Conservation (phyloP, 1,284 basidiomycete species). For the Tilletiopsis washingtonensis region DNA sequence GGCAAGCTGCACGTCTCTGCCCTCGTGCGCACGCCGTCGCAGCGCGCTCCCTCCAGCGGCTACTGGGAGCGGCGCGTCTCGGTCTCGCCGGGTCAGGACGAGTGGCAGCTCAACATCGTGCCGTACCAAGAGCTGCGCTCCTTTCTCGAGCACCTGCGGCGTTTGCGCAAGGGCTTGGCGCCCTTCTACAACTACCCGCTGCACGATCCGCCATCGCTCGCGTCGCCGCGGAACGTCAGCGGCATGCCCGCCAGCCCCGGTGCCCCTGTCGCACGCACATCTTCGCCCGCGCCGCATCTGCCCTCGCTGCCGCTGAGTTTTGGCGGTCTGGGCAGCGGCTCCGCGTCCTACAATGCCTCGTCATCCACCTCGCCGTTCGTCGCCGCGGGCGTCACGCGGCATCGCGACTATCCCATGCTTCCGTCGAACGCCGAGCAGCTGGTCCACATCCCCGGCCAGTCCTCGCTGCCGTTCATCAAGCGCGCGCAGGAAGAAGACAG, state of each 20-base stretch:
- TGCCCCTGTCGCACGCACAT: no score
- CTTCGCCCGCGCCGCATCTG: no score
- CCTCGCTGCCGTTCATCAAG: slow-evolving; percentile 71
- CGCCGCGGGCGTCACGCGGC: slow-evolving; percentile 57
- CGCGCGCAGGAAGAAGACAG: slow-evolving; percentile 79
- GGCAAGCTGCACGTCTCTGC: not conserved
- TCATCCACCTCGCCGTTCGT: slow-evolving; percentile 20
- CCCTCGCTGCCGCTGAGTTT: not conserved
- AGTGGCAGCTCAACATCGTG: slow-evolving; percentile 45
- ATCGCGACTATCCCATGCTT: slow-evolving; percentile 57
- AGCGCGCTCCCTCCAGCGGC: not conserved
- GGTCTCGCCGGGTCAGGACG: not conserved
- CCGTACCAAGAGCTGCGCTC: slow-evolving; percentile 79
- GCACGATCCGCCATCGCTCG: no score
- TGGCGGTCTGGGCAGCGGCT: not conserved
- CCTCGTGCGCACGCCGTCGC: not conserved
- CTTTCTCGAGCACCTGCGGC: slow-evolving; percentile 73
- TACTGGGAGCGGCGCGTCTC: not conserved
- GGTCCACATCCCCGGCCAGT: slow-evolving; percentile 42
- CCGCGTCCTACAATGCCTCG: not conserved
- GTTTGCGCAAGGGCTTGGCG: slow-evolving; percentile 53
- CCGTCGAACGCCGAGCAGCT: slow-evolving; percentile 39
- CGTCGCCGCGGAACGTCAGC: not conserved
- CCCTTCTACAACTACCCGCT: slow-evolving; percentile 35
- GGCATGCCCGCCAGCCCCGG: not conserved